Conservation (phyloP, 306 rosid species). For the Abrus precatorius region DNA sequence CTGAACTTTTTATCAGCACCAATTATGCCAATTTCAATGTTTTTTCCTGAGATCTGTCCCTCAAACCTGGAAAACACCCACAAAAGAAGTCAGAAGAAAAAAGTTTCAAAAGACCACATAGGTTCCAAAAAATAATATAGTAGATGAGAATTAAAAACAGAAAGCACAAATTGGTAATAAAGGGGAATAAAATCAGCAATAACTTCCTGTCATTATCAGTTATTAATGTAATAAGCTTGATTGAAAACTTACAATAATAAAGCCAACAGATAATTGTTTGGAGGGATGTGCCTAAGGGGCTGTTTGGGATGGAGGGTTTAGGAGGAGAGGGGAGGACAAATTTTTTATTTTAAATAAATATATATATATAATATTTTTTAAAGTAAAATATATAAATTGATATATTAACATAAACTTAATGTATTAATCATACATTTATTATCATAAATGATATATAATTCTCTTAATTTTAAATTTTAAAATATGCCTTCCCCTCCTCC, state of each 20-base stretch:
- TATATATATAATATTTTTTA: too few species aligned
- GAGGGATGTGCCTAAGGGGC: background rate
- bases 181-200: background rate
- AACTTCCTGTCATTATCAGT: constrained; percentile 6
- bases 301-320: too few species aligned
- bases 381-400: too few species aligned
- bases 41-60: constrained; percentile 95
- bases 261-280: constrained; percentile 4
- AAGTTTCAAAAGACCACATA: constrained; percentile 4
- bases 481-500: too few species aligned
- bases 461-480: too few species aligned
- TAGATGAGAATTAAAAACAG: background rate
- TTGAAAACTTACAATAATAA: constrained; percentile 11
- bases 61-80: constrained; percentile 66
- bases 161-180: constrained; percentile 5
- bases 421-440: too few species aligned
- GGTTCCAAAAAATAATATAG: constrained; percentile 15
- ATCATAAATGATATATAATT: too few species aligned
- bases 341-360: too few species aligned
- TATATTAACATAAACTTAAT: too few species aligned
- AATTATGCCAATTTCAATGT: constrained; percentile 96
- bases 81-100: constrained; percentile 26
- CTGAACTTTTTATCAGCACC: constrained; percentile 88
- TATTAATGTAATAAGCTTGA: background rate
- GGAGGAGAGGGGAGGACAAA: too few species aligned